phyloP scores from a whole-genome alignment of 2,329 filamentous ascomycete species.

The Botrytis fragariae region DNA sequence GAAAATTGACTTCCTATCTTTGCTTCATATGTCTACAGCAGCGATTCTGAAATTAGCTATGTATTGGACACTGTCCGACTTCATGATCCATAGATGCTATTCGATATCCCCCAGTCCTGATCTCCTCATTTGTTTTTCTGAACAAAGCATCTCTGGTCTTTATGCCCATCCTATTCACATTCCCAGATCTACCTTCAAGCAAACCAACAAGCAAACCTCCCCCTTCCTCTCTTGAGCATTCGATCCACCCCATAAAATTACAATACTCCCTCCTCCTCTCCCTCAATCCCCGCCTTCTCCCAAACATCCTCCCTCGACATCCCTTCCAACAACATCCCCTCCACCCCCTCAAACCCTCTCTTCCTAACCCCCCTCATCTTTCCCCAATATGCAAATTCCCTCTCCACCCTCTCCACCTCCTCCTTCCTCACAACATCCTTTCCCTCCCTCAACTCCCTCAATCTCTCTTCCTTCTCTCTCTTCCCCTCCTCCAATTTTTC shows the following conservation, averaged over 20 bases:
- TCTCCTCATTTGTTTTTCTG: background rate
- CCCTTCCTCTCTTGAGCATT: background rate
- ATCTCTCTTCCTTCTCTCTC: slow-evolving; percentile 36
- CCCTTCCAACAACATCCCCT: slow-evolving; percentile 46
- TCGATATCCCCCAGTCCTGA: background rate
- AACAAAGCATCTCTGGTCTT: background rate
- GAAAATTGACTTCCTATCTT: background rate
- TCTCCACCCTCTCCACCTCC: slow-evolving; percentile 47
- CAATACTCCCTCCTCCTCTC: slow-evolving; percentile 19
- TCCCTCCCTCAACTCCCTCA: slow-evolving; percentile 43
- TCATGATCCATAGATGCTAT: background rate
- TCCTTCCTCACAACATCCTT: slow-evolving; percentile 45
- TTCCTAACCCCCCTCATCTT: slow-evolving; percentile 35
- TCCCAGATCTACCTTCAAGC: background rate
- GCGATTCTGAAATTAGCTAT: background rate
- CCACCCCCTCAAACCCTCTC: slow-evolving; percentile 34
- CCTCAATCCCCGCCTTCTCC: slow-evolving; percentile 40
- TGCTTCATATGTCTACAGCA: background rate
- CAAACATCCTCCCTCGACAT: slow-evolving; percentile 49
- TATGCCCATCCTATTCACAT: background rate
- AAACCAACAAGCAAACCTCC: background rate
- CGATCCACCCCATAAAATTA: background rate
- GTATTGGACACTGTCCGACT: fast-evolving
- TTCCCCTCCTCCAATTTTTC: slow-evolving; percentile 43
- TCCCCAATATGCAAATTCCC: slow-evolving; percentile 47